Base-by-base conservation (phyloP, 2,329 filamentous ascomycete genomes). In the Diplodia seriata region DNA sequence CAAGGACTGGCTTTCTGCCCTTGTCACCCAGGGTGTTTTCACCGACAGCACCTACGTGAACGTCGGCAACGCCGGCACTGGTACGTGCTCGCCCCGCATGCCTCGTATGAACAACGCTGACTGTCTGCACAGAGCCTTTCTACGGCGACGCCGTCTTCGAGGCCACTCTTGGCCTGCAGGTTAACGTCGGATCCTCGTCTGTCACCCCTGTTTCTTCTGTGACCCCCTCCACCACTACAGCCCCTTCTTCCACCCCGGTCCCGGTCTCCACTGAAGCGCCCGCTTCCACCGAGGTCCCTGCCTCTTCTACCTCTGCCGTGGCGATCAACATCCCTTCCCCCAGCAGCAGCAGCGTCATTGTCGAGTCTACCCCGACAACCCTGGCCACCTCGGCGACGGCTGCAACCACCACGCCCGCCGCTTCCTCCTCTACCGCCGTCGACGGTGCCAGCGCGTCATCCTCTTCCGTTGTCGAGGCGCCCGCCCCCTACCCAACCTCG, bases 1-100 rank as follows among this genome's bases (percentile, higher is more conserved):
- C 51, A 81, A 81, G 73, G 76, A 82, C 36, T 82, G 80, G 81
- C 71, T 82, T 23, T 49, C 75, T 23, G 78, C 77, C 14, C 68
- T 82, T 56, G 77, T 77, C 1, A 73, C 77, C 36, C 75, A 79
- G 43, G 47, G 50, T 57, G 71, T 79, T 23, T 81, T 81, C 68
- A 71, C 70, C 3, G 72, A 75, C 12, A 73, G 70, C 20, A 81
- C 78, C 1, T 83, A 77, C 68, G 78, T 82, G 43, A 82, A 82
- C 64, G 79, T 83, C 7, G 80, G 80, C 1, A 82, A 82, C 69
- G 80, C 76, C 20, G 80, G 80, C 14, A 70, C 69, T 11, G 72
- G 69, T 53, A 15, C 7, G 50, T 53, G 5, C 14, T 4, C 43
- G n/a, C 43, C 43, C 43, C 18, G 8, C 43, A 47, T 20, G n/a